A percentile compares a stretch with the other conserved stretches of the same genome.
Conservation (phyloP, 1,284 basidiomycete genomes). For the Trametes sp. region DNA sequence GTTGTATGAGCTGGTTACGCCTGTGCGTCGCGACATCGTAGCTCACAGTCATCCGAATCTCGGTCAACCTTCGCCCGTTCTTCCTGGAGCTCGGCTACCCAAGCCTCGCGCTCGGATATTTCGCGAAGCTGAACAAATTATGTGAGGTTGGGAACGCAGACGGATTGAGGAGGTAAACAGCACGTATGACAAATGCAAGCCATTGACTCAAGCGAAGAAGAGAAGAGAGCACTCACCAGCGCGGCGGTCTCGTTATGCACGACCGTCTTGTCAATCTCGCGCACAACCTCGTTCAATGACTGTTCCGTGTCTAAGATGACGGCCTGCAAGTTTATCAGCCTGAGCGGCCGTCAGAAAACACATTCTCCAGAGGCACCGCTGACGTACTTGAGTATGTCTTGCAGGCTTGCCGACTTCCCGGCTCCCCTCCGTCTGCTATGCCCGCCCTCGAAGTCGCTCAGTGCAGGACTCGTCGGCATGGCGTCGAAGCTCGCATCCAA, state of each 20-base stretch:
- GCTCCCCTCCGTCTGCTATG: constrained; percentile 37
- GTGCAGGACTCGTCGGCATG: constrained; percentile 18
- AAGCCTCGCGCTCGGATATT: constrained; percentile 64
- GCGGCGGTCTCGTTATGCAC: constrained; percentile 39
- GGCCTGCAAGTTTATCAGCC: constrained; percentile 75
- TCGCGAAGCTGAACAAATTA: constrained; percentile 61
- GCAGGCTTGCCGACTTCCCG: constrained; percentile 60
- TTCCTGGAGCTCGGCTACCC: constrained; percentile 54
- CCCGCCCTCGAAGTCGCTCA: constrained; percentile 23
- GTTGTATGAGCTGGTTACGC: not conserved
- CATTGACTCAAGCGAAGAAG: not conserved
- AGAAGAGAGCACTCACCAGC: constrained; percentile 32
- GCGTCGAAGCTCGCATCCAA: constrained; percentile 14
- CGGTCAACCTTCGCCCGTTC: constrained; percentile 50
- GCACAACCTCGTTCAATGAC: constrained; percentile 62
- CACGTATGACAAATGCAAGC: not conserved
- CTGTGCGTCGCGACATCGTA: constrained; percentile 13
- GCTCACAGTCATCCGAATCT: constrained; percentile 54
- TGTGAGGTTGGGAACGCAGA: too few relatives aligned
- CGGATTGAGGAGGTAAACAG: too few relatives aligned
- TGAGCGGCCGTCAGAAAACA: constrained; percentile 41
- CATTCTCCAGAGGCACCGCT: not conserved
- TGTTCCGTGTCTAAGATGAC: constrained; percentile 72
- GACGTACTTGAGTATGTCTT: constrained; percentile 74
- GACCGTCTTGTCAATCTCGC: constrained; percentile 65